Evolutionary conservation across 805 yeast genomes (phyloP).

Genomic region (Schizosaccharomyces lindneri): DNA sequence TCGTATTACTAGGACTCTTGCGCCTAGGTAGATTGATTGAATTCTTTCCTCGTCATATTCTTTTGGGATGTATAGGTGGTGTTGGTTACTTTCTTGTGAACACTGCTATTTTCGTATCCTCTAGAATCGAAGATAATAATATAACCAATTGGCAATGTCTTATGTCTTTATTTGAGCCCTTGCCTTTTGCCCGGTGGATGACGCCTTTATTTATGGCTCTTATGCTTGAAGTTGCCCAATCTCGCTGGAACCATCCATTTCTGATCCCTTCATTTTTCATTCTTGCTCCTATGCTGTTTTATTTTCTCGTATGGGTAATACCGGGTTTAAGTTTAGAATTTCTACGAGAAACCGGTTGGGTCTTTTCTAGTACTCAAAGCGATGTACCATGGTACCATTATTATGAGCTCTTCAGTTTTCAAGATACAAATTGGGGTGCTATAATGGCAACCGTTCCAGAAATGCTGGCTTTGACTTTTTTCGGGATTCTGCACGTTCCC

Average conservation of each 20-base stretch:
- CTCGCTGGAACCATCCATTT: conserved; percentile 33
- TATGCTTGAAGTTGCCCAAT: conserved; percentile 36
- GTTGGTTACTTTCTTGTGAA: conserved; percentile 80
- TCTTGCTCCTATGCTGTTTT: conserved; percentile 42
- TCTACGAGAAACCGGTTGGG: conserved; percentile 63
- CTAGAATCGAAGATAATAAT: conserved; percentile 52
- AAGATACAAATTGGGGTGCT: conserved; percentile 48
- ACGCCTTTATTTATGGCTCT: conserved; percentile 43
- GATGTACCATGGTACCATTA: conserved; percentile 73
- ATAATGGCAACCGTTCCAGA: conserved; percentile 55
- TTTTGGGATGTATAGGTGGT: conserved; percentile 95
- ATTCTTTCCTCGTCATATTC: conserved; percentile 83
- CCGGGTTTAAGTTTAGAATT: conserved; percentile 36
- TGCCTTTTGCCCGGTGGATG: conserved; percentile 39
- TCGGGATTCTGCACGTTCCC: conserved; percentile 89
- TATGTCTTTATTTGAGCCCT: conserved; percentile 17
- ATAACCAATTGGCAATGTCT: conserved; percentile 22
- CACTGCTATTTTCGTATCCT: conserved; percentile 80
- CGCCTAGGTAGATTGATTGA: conserved; percentile 70
- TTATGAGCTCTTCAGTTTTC: conserved; percentile 46
- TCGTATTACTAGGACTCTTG: conserved; percentile 51
- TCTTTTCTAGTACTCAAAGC: conserved; percentile 40
- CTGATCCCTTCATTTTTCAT: conserved; percentile 61
- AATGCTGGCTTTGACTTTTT: conserved; percentile 85
- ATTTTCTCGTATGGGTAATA: conserved; percentile 34